These are phyloP conservation scores for Lachnum nothofagi DNA, from an alignment of 2,329 filamentous ascomycete species.

Conservation along the genomic window DNA sequence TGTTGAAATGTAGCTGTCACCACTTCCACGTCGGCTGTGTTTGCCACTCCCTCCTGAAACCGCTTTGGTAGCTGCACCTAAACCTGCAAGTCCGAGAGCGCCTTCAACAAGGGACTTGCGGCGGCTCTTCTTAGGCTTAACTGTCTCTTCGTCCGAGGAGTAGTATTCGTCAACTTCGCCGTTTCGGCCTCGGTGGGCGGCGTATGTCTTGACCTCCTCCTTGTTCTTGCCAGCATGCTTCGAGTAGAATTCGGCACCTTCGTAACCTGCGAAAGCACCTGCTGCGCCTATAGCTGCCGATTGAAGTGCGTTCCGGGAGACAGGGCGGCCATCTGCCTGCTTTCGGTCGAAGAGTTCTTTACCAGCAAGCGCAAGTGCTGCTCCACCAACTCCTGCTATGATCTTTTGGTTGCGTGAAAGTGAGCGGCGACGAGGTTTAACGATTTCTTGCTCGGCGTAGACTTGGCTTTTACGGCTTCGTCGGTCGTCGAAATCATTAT, in stretches of 20 bases:
- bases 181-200: conserved; percentile 50
- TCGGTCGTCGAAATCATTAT: conserved; percentile 41
- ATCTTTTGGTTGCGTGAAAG: conserved; percentile 62
- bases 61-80: conserved; percentile 57
- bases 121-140: conserved; percentile 49
- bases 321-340: conserved; percentile 44
- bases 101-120: conserved; percentile 61
- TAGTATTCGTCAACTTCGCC: conserved; percentile 51
- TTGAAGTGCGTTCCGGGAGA: conserved; percentile 53
- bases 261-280: conserved; percentile 59
- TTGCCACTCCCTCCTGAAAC: conserved; percentile 46
- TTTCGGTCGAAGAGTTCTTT: conserved; percentile 63
- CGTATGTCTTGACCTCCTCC: conserved; percentile 47
- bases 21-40: conserved; percentile 37
- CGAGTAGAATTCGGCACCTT: conserved; percentile 58
- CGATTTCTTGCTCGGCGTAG: conserved; percentile 55
- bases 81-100: conserved; percentile 56
- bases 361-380: conserved; percentile 58
- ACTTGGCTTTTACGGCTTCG: conserved; percentile 44
- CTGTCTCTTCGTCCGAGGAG: conserved; percentile 49
- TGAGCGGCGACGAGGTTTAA: conserved; percentile 43
- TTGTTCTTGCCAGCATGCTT: conserved; percentile 40
- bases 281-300: conserved; percentile 59
- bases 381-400: conserved; percentile 60
- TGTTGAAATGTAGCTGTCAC: conserved; percentile 41